Base-by-base conservation (phyloP, 192 early-diverging fungal species). In the Cladochytrium replicatum region DNA sequence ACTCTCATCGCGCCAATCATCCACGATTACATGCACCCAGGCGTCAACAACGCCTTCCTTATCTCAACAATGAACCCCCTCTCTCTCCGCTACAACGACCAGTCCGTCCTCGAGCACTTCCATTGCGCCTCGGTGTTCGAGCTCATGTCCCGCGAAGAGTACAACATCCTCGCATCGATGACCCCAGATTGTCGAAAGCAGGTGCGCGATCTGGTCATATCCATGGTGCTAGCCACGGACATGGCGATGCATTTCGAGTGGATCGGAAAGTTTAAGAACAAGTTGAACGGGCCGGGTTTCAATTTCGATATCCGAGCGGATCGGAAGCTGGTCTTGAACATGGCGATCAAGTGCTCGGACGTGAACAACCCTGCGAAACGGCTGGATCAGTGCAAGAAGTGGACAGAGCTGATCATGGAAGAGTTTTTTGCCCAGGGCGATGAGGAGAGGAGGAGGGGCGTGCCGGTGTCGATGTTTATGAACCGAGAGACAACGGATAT, bases 31-130 rank as follows among this genome's bases (percentile, higher is more conserved):
- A 71, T 64, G 61, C 94, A 97, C 62, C 94, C 91, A 8, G 94
- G 94, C 13, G 84, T 94, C 27, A 94, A 89, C 68, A 97, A 97
- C 63, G 76, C 78, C 50, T 97, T 92, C 54, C 79, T 97, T 74
- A 78, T 90, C 50, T 78, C 83, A 9, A 76, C 84, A 0, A 67
- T 62, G 24, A 83, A 89, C 13, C 88, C 89, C 43, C 72, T 93
- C 48, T 88, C 93, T 22, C 63, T 86, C 41, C 60, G 92, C 8
- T 97, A 93, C 77, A 93, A 94, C 62, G 91, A 97, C 67, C 76
- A 75, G 46, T 87, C 89, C 3, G 88, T 97, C 15, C 73, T 97
- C 9, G 93, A 97, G 58, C 88, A 88, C 68, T 89, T 92, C 70
- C 93, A 97, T 59, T 64, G 58, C 25, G 50, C 69, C 8, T 53